These are phyloP conservation scores for Aspergillus cristatus DNA, from an alignment of 495 filamentous ascomycete genomes.

Conservation along the genomic window DNA sequence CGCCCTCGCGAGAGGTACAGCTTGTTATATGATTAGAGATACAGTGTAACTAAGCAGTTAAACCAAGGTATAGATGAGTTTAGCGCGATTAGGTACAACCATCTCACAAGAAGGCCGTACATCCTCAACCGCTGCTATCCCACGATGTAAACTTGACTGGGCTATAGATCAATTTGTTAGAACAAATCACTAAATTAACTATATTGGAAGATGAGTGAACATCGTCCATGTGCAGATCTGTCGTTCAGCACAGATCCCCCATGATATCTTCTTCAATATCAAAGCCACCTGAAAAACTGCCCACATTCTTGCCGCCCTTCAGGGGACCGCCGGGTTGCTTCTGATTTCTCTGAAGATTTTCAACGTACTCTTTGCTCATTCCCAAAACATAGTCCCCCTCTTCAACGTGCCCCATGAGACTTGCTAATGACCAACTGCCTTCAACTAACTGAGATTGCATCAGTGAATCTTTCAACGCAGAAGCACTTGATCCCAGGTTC, in stretches of 20 bases:
- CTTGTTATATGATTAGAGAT: too few relatives aligned
- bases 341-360: slow-evolving; percentile 35
- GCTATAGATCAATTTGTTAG: too few relatives aligned
- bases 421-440: slow-evolving; percentile 22
- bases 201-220: background rate
- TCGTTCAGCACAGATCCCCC: slow-evolving; percentile 30
- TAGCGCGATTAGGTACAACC: too few relatives aligned
- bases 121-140: too few relatives aligned
- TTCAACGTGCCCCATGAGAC: slow-evolving; percentile 23
- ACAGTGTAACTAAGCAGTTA: too few relatives aligned
- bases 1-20: too few relatives aligned
- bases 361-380: slow-evolving; percentile 52
- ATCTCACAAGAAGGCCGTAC: too few relatives aligned
- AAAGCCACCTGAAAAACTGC: slow-evolving; percentile 22
- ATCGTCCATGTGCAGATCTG: background rate
- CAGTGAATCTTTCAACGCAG: slow-evolving; percentile 39
- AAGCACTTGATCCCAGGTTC: background rate
- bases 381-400: slow-evolving; percentile 46
- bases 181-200: background rate
- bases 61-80: too few relatives aligned
- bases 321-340: slow-evolving; percentile 24
- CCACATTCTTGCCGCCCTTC: slow-evolving; percentile 17
- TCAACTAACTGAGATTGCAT: slow-evolving; percentile 25
- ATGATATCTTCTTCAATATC: slow-evolving; percentile 63
- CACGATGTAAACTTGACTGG: too few relatives aligned